phyloP scores from a whole-genome alignment of 2,329 filamentous ascomycete genomes.

The Scopulariopsis brevicaulis region DNA sequence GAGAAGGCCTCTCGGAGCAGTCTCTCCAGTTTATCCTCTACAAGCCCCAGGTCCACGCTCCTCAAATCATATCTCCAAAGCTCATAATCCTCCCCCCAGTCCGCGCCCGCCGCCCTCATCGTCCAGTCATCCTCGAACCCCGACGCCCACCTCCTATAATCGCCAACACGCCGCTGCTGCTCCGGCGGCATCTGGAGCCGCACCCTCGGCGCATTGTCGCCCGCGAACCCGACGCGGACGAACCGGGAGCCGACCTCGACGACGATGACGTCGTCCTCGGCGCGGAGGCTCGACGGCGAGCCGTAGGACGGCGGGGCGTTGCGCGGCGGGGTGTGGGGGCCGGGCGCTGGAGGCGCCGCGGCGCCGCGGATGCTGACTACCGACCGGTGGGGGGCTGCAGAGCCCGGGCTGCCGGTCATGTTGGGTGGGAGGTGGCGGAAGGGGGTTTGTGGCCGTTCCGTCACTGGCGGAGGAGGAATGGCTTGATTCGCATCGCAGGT shows the following conservation, averaged over 20 bases:
- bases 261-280: slow-evolving; percentile 77
- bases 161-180: slow-evolving; percentile 64
- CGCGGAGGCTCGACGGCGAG: slow-evolving; percentile 47
- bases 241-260: slow-evolving; percentile 74
- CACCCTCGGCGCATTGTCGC: slow-evolving; percentile 66
- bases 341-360: slow-evolving; percentile 24
- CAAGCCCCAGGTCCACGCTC: slow-evolving; percentile 61
- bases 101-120: slow-evolving; percentile 29
- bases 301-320: slow-evolving; percentile 43
- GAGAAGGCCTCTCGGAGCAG: slow-evolving; percentile 71
- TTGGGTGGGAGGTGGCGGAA: neutral
- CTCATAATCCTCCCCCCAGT: slow-evolving; percentile 57
- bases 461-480: neutral
- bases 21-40: slow-evolving; percentile 80
- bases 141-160: slow-evolving; percentile 62
- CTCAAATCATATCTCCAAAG: slow-evolving; percentile 71
- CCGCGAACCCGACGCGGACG: slow-evolving; percentile 75
- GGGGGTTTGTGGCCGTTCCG: neutral
- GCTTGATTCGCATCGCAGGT: neutral
- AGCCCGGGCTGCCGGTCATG: slow-evolving; percentile 28
- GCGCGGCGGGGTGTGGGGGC: slow-evolving; percentile 44
- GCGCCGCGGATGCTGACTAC: slow-evolving; percentile 44
- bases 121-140: slow-evolving; percentile 37
- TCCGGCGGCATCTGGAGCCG: slow-evolving; percentile 63
- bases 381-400: slow-evolving; percentile 5